phyloP scores from a whole-genome alignment of 495 filamentous ascomycete species.

The Massariosphaeria phaeospora region DNA sequence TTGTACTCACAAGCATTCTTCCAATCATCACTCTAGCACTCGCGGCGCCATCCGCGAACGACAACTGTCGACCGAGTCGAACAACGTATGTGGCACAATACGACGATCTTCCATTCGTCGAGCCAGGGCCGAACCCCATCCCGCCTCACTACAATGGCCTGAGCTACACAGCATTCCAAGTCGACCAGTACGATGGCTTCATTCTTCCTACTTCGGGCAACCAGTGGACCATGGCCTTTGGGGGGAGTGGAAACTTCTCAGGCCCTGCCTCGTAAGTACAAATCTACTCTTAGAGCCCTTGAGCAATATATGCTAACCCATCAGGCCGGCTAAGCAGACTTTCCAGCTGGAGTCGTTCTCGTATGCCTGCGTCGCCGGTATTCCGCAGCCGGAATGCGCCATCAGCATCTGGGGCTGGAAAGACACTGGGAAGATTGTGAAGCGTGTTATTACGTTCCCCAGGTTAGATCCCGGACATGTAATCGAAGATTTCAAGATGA shows the following conservation, averaged over 20 bases:
- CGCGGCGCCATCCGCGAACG: neutral
- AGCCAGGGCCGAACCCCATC: slow-evolving; percentile 13
- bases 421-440: slow-evolving; percentile 5
- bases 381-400: slow-evolving; percentile 28
- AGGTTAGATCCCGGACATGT: slow-evolving; percentile 16
- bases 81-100: slow-evolving; percentile 13
- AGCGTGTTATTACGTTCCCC: slow-evolving; percentile 17
- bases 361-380: slow-evolving; percentile 20
- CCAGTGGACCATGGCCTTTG: slow-evolving; percentile 27
- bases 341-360: slow-evolving; percentile 24
- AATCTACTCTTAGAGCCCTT: too few species aligned
- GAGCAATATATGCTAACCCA: neutral
- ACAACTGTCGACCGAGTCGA: slow-evolving; percentile 4
- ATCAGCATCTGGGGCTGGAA: slow-evolving; percentile 26
- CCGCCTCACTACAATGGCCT: slow-evolving; percentile 19
- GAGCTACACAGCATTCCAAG: slow-evolving; percentile 23
- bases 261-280: neutral
- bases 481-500: slow-evolving; percentile 25
- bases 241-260: slow-evolving; percentile 25
- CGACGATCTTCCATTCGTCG: slow-evolving; percentile 22
- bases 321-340: slow-evolving; percentile 8
- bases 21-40: neutral
- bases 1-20: too few species aligned
- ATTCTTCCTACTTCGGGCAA: slow-evolving; percentile 23
- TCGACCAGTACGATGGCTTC: slow-evolving; percentile 24